Percentiles rank a stretch among this genome's conserved stretches.
These are phyloP conservation scores for Ceratocystis variospora DNA, from an alignment of 2,329 filamentous ascomycete species.

Conservation along the genomic window DNA sequence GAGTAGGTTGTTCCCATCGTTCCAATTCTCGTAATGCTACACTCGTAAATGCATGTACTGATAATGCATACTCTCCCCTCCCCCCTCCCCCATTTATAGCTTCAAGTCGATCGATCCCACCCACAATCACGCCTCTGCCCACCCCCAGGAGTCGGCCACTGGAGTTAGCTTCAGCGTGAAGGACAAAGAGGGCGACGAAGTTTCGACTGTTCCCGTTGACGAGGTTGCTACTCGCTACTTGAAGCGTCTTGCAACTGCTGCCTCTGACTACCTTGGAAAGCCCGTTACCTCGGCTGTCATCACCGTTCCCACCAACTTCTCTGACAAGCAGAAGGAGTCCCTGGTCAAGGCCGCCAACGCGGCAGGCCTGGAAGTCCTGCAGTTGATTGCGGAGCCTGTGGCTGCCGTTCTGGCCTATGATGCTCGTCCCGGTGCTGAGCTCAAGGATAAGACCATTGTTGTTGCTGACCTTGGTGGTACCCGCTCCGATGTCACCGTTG, in stretches of 20 bases:
- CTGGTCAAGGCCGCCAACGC: slow-evolving; percentile 63
- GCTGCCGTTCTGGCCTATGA: slow-evolving; percentile 85
- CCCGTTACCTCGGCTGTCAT: slow-evolving; percentile 89
- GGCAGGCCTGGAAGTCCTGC: slow-evolving; percentile 76
- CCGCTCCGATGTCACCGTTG: slow-evolving; percentile 77
- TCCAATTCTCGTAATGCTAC: background rate
- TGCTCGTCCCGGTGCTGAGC: slow-evolving; percentile 58
- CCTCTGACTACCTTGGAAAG: slow-evolving; percentile 85
- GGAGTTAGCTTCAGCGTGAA: slow-evolving; percentile 70
- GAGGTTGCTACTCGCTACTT: slow-evolving; percentile 79
- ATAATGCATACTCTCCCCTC: background rate
- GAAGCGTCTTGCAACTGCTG: slow-evolving; percentile 64
- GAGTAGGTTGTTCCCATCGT: slow-evolving; percentile 44
- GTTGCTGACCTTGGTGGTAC: slow-evolving; percentile 90
- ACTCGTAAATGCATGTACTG: background rate
- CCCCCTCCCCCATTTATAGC: slow-evolving; percentile 29
- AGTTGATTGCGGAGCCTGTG: slow-evolving; percentile 84
- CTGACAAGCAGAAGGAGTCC: slow-evolving; percentile 71
- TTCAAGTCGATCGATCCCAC: slow-evolving; percentile 93
- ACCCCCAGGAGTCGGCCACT: slow-evolving; percentile 62
- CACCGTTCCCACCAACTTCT: slow-evolving; percentile 86
- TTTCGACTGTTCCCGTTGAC: slow-evolving; percentile 57
- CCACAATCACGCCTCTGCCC: slow-evolving; percentile 83
- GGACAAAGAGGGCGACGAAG: slow-evolving; percentile 43
- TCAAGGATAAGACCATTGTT: slow-evolving; percentile 76